Conservation (phyloP, 2,329 filamentous ascomycete genomes). For the Pestalotiopsis sp. region DNA sequence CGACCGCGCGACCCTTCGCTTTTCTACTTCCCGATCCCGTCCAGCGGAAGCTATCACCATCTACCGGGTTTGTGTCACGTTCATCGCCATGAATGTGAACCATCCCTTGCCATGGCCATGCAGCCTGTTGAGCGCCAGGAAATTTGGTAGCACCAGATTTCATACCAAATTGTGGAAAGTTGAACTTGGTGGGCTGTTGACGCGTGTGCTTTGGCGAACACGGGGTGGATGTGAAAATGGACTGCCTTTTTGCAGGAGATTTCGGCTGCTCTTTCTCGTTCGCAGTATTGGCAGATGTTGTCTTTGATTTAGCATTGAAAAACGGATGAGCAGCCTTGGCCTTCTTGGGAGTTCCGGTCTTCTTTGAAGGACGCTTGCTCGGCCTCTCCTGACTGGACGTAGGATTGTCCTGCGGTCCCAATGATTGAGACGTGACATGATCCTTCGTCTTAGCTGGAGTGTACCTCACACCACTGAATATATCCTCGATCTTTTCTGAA, state of each 20-base stretch:
- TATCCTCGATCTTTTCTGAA: conserved; percentile 64
- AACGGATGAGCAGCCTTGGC: conserved; percentile 59
- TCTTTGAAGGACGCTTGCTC: neutral
- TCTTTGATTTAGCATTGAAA: conserved; percentile 60
- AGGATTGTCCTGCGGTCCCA: neutral
- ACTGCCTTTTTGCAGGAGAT: conserved; percentile 35
- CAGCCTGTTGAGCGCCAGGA: conserved; percentile 66
- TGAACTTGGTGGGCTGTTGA: conserved; percentile 30
- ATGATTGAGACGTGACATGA: neutral
- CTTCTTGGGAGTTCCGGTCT: conserved; percentile 16
- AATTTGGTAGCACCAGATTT: conserved; percentile 56
- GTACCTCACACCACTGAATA: conserved; percentile 47
- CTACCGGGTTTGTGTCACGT: neutral
- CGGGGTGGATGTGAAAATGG: conserved; percentile 56
- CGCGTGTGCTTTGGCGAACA: conserved; percentile 50
- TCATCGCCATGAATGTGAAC: conserved; percentile 62
- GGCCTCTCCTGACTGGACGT: neutral
- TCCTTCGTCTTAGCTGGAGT: conserved; percentile 17
- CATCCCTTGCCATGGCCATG: conserved; percentile 72
- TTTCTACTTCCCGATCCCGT: conserved; percentile 40
- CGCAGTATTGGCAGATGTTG: conserved; percentile 20
- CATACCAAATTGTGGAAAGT: conserved; percentile 45
- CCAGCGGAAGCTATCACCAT: neutral
- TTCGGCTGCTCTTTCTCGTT: conserved; percentile 28
- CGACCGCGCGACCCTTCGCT: conserved; percentile 51